Evolutionary conservation across 1,284 basidiomycete genomes (phyloP), one percentile per base, ranked within the genome.

Genomic region (Ustilago tritici): DNA sequence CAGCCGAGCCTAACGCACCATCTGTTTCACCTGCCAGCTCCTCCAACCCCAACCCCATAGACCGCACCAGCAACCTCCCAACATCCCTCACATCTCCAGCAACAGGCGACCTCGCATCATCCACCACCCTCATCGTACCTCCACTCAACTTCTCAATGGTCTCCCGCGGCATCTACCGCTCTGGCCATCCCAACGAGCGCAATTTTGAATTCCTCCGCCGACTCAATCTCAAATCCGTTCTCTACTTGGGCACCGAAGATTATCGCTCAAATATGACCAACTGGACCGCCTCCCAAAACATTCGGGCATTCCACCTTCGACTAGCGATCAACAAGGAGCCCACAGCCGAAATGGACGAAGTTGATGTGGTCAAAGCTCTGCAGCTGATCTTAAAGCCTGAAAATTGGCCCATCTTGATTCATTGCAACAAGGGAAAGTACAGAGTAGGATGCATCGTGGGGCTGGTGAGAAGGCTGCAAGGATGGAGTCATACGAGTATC

Each of bases 361-460:
- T 28, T 7, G 73, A 75, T 12, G 84, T 86, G 2, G 73, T 81
- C 14, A 58, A 57, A 5, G 82, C 82, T 0, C 46, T 85, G 8
- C 60, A 64, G 36, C 54, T 74, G 40, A 70, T 84, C 10, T 56
- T 84, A n/a, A 74, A 81, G 58, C 65, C 65, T 28, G 50, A 63
- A 8, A 83, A 86, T 43, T 69, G 74, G 54, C 84, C 84, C 3
- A 77, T 84, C 31, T 70, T 86, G 34, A 73, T 86, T 28, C 84
- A 86, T 56, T 86, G 84, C 76, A 86, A 86, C 59, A 86, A 86
- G 56, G 84, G 84, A 50, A 83, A 84, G 60, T 84, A 85, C 56
- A 67, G 84, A 31, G 84, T 84, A 8, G 84, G 84, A 0, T 81
- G 81, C 59, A 58, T 86, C 12, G 81, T 82, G 0, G 84, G 82